Percentiles rank a stretch among this genome's conserved stretches.
Conservation (phyloP, 2,329 filamentous ascomycete species). For the Calonectria honghensis region DNA sequence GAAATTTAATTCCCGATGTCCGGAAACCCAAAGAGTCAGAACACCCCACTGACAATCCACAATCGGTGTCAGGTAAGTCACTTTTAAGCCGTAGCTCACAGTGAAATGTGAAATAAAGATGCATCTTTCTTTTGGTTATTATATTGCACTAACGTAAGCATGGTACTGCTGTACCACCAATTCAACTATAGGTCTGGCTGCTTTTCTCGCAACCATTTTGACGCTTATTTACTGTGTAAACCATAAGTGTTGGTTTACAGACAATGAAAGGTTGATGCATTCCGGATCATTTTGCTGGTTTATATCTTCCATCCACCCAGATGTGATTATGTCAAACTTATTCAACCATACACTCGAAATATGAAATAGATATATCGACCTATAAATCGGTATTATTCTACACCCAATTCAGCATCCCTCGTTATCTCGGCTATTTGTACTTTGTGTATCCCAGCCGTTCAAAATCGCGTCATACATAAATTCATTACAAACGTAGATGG, state of each 20-base stretch:
- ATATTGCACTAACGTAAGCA: background rate
- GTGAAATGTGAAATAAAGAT: background rate
- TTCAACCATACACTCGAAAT: background rate
- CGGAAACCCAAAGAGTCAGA: conserved; percentile 2
- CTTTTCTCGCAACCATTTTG: background rate
- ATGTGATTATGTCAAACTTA: background rate
- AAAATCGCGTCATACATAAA: conserved; percentile 34
- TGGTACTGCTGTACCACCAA: background rate
- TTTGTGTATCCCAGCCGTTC: conserved; percentile 13
- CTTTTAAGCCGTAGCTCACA: background rate
- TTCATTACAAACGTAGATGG: conserved; percentile 30
- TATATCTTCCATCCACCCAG: too few species aligned
- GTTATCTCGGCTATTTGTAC: conserved; percentile 24
- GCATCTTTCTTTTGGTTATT: background rate
- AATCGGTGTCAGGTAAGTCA: background rate
- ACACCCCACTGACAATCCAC: background rate
- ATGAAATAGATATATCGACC: background rate
- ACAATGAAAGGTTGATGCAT: background rate
- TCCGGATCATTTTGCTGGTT: too few species aligned
- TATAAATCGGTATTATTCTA: conserved; percentile 26
- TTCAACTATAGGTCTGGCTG: background rate
- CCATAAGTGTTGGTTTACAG: background rate
- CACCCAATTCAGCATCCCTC: conserved; percentile 15
- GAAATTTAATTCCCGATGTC: conserved; percentile 36
- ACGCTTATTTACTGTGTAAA: background rate